Conservation (phyloP, 1,284 basidiomycete species). For the Farysia itapuensis region DNA sequence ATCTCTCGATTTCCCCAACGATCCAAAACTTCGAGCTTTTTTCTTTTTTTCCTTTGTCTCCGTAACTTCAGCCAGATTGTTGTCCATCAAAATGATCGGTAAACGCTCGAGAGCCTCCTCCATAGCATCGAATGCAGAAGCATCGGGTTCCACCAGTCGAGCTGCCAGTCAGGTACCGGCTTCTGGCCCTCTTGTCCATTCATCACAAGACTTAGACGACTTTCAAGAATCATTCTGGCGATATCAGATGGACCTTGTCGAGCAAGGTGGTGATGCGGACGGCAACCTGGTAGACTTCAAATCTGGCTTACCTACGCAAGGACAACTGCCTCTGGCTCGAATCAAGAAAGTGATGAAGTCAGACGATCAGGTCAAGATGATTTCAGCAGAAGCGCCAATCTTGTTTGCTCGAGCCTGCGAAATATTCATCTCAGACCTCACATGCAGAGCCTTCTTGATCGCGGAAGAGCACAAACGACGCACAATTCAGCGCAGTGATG, state of each 20-base stretch:
- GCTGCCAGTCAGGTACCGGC: constrained; percentile 10
- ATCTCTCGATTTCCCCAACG: no score
- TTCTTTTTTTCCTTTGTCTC: no score
- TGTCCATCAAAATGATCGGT: constrained; percentile 27
- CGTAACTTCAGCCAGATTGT: no score
- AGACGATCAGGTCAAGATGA: constrained; percentile 59
- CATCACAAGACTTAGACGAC: constrained; percentile 36
- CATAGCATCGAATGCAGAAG: constrained; percentile 21
- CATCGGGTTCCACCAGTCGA: constrained; percentile 14
- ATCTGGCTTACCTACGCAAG: constrained; percentile 38
- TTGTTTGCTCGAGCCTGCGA: constrained; percentile 58
- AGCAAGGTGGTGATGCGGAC: constrained; percentile 46
- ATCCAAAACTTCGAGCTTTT: no score
- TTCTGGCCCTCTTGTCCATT: constrained; percentile 28
- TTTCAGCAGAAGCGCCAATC: constrained; percentile 59
- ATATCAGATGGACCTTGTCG: constrained; percentile 54
- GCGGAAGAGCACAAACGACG: constrained; percentile 56
- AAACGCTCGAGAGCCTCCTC: constrained; percentile 37
- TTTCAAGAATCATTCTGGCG: constrained; percentile 52
- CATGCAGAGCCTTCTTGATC: constrained; percentile 56
- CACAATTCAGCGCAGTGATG: constrained; percentile 56
- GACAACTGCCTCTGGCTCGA: constrained; percentile 56
- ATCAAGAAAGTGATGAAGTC: constrained; percentile 60
- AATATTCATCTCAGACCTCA: constrained; percentile 59
- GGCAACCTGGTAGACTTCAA: constrained; percentile 51